A percentile compares a stretch with the other conserved stretches of the same genome.
Conservation (phyloP, 1,284 basidiomycete genomes). For the Takashimella tepidaria region DNA sequence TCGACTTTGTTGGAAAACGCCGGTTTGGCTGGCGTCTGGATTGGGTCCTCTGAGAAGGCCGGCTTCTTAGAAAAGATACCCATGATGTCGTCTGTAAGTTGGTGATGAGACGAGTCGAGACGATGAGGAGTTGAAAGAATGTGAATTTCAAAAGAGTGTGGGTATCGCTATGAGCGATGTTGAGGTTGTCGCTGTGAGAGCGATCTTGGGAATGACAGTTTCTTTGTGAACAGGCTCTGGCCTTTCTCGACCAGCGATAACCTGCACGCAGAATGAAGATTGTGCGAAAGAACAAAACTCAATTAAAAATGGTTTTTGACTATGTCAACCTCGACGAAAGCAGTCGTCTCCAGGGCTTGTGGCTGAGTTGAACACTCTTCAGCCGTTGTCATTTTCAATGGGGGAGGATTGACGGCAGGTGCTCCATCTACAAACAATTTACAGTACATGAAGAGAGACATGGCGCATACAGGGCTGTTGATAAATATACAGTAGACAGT, state of each 20-base stretch:
- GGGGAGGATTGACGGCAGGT: no score
- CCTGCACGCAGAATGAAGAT: not conserved
- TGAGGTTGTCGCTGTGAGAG: no score
- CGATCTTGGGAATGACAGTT: not conserved
- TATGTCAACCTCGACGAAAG: not conserved
- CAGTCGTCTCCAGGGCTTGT: not conserved
- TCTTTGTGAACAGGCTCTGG: no score
- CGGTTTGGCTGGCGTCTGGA: not conserved
- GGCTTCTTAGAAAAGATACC: not conserved
- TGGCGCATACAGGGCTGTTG: not conserved
- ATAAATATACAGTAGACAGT: no score
- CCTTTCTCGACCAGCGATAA: no score
- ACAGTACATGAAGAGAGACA: not conserved
- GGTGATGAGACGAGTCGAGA: not conserved
- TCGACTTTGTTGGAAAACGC: not conserved
- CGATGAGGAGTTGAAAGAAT: not conserved
- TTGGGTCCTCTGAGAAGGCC: not conserved
- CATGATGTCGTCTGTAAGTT: not conserved
- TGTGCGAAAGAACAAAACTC: no score
- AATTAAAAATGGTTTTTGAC: no score
- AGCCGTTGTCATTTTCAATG: no score
- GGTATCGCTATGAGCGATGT: no score
- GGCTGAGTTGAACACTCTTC: not conserved
- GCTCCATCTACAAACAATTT: no score
- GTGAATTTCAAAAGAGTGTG: not conserved